Conservation (phyloP, 306 rosid species). For the Datisca glomerata region DNA sequence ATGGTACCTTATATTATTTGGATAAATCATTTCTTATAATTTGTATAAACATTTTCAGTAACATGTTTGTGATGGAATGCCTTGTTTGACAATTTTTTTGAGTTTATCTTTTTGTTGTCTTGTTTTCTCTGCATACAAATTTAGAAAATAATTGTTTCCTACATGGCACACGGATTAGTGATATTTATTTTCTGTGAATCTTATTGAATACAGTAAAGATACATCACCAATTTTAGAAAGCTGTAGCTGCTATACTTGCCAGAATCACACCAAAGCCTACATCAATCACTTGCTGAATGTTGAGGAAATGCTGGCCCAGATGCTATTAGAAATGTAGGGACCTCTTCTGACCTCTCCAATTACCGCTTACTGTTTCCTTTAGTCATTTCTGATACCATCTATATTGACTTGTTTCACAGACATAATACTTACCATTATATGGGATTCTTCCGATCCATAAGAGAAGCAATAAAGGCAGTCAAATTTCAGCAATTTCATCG, state of each 20-base stretch:
- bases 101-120: too few species aligned
- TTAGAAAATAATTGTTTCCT: too few species aligned
- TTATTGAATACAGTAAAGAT: conserved; percentile 51
- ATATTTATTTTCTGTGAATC: not conserved
- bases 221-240: conserved; percentile 42
- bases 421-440: conserved; percentile 88
- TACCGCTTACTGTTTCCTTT: not conserved
- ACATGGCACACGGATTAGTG: too few species aligned
- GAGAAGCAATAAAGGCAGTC: conserved; percentile 68
- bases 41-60: too few species aligned
- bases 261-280: conserved; percentile 75
- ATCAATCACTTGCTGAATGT: conserved; percentile 85
- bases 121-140: too few species aligned
- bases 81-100: too few species aligned
- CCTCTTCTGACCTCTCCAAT: conserved; percentile 1
- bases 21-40: too few species aligned
- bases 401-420: conserved; percentile 39
- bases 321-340: conserved; percentile 65
- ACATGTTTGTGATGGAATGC: too few species aligned
- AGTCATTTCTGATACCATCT: conserved; percentile 7
- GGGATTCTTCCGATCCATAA: conserved; percentile 52
- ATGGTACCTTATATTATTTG: too few species aligned
- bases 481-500: conserved; percentile 52
- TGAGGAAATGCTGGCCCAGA: conserved; percentile 94
- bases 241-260: conserved; percentile 82